phyloP scores from a whole-genome alignment of 2,329 filamentous ascomycete species.

The Mycosphaerella sp. region DNA sequence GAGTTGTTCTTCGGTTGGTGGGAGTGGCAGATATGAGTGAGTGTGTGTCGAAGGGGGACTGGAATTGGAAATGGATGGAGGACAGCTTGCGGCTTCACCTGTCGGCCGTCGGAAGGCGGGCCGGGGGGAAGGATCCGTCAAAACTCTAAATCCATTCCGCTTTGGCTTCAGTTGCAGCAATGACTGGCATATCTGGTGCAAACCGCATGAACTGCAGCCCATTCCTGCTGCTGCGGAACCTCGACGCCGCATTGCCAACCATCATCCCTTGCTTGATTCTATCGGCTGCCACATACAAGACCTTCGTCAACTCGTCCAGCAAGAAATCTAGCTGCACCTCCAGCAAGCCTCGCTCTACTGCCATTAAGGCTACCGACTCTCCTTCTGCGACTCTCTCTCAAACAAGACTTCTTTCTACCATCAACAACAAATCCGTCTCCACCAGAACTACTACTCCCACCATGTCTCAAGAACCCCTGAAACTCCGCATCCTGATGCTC shows the following conservation, averaged over 20 bases:
- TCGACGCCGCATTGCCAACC: too few relatives aligned
- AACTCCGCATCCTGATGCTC: conserved; percentile 46
- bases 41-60: neutral
- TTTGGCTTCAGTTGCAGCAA: too few relatives aligned
- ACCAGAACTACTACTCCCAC: neutral
- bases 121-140: too few relatives aligned
- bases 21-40: conserved; percentile 1
- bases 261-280: too few relatives aligned
- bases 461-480: conserved; percentile 14
- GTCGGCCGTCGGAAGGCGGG: neutral
- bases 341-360: neutral
- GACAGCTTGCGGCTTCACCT: conserved; percentile 13
- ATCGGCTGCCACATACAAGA: too few relatives aligned
- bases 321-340: neutral
- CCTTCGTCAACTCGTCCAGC: too few relatives aligned
- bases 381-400: neutral
- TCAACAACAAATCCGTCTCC: neutral
- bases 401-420: neutral
- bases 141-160: too few relatives aligned
- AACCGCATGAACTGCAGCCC: too few relatives aligned
- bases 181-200: too few relatives aligned
- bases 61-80: neutral
- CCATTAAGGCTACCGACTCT: neutral
- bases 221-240: too few relatives aligned
- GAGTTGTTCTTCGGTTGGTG: conserved; percentile 1